These are phyloP conservation scores for Choricystis sp. DNA, from an alignment of 139 green algal species.

Conservation along the genomic window DNA sequence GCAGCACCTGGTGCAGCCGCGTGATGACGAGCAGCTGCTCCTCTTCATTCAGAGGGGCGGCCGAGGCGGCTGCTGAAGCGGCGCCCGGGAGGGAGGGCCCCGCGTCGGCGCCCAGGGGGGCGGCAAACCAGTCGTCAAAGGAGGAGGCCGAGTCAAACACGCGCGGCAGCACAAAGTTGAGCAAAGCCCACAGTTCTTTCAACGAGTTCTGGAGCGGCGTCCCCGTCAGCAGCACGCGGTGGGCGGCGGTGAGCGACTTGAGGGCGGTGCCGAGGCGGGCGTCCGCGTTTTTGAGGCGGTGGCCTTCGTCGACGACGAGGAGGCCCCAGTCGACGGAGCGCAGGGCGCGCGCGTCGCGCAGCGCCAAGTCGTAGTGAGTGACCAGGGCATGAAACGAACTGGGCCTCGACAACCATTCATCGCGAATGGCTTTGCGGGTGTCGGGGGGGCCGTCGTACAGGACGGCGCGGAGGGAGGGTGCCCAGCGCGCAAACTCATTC, in stretches of 20 bases:
- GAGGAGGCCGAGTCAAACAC: slow-evolving; percentile 50
- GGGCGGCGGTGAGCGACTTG: slow-evolving; percentile 13
- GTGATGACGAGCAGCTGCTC: slow-evolving; percentile 78
- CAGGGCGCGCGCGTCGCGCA: slow-evolving; percentile 13
- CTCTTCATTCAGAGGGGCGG: slow-evolving; percentile 53
- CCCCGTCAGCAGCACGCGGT: slow-evolving; percentile 45
- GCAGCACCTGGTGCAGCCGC: slow-evolving; percentile 68
- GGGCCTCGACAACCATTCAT: background rate
- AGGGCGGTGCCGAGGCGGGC: slow-evolving; percentile 54
- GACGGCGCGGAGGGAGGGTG: slow-evolving; percentile 54
- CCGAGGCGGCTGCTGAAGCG: background rate
- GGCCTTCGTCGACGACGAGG: slow-evolving; percentile 45
- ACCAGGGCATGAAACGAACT: slow-evolving; percentile 29
- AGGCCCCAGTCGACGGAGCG: slow-evolving; percentile 22
- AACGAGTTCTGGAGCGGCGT: slow-evolving; percentile 54
- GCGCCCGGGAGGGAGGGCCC: slow-evolving; percentile 8
- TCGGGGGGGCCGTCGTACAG: slow-evolving; percentile 17
- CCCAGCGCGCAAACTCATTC: slow-evolving; percentile 55
- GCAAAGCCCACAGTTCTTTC: slow-evolving; percentile 78
- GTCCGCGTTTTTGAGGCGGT: slow-evolving; percentile 54
- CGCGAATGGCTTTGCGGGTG: slow-evolving; percentile 11
- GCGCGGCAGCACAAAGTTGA: slow-evolving; percentile 85
- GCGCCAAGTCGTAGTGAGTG: slow-evolving; percentile 29
- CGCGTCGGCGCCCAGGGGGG: slow-evolving; percentile 1
- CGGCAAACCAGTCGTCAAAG: slow-evolving; percentile 6